A percentile compares a stretch with the other conserved stretches of the same genome.
Evolutionary conservation across 805 yeast genomes (phyloP).

Genomic region (Cyberlindnera maritima): DNA sequence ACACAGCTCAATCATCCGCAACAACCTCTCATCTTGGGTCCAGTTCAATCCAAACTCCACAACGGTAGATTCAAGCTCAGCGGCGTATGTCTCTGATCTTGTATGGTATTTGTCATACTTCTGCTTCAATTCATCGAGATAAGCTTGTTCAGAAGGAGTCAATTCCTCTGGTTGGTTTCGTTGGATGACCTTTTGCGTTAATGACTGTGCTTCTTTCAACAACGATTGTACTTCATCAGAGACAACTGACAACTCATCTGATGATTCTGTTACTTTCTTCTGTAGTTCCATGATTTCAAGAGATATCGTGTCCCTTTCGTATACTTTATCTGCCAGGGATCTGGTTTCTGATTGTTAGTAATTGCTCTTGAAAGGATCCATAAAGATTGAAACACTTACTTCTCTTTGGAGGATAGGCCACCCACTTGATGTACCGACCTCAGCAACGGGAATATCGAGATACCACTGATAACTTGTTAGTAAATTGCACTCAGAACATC

Average conservation of each 20-base stretch:
- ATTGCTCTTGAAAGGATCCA: neutral
- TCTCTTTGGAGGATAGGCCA: conserved; percentile 20
- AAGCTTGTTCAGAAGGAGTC: neutral
- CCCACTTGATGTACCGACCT: conserved; percentile 28
- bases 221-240: neutral
- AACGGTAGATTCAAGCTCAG: conserved; percentile 29
- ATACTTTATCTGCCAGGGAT: conserved; percentile 12
- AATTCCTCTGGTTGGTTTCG: neutral
- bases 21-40: conserved; percentile 29
- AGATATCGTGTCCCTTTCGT: conserved; percentile 16
- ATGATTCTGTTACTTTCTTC: neutral
- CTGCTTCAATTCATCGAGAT: neutral
- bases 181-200: neutral
- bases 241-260: neutral
- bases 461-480: conserved; percentile 3
- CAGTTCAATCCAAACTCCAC: conserved; percentile 35
- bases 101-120: conserved; percentile 7
- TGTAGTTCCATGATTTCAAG: conserved; percentile 10
- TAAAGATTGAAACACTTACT: conserved; percentile 8
- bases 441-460: conserved; percentile 20
- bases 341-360: conserved; percentile 1
- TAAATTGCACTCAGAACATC: too few species aligned
- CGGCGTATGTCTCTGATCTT: conserved; percentile 10
- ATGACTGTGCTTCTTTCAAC: neutral
- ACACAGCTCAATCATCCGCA: conserved; percentile 26